Conservation (phyloP, 805 yeast species). For the Schwanniomyces vanrijiae region DNA sequence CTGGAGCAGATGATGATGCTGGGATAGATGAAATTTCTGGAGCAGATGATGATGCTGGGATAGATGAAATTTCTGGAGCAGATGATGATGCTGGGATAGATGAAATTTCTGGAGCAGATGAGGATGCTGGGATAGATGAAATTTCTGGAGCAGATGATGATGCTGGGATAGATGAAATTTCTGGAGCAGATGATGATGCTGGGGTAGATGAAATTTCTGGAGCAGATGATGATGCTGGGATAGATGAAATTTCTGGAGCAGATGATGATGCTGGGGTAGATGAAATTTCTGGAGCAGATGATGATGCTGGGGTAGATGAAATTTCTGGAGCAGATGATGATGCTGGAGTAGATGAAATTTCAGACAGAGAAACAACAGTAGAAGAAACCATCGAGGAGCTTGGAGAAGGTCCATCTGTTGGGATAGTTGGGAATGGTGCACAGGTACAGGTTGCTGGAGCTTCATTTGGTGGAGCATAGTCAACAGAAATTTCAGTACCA, state of each 20-base stretch:
- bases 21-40: not conserved
- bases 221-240: conserved; percentile 13
- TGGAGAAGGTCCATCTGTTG: not conserved
- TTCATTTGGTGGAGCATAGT: not conserved
- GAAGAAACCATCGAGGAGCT: not conserved
- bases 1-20: conserved; percentile 7
- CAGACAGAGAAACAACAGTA: not conserved
- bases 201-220: conserved; percentile 1
- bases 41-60: conserved; percentile 20
- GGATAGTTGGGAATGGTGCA: conserved; percentile 3
- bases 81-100: not conserved
- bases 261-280: conserved; percentile 19
- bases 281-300: conserved; percentile 14
- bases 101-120: conserved; percentile 6
- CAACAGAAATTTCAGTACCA: not conserved
- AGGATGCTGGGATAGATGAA: not conserved
- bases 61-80: not conserved
- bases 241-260: conserved; percentile 2
- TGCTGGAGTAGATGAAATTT: not conserved
- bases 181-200: not conserved
- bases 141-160: not conserved
- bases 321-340: not conserved
- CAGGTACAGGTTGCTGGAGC: conserved; percentile 3
- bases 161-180: conserved; percentile 1
- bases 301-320: not conserved